Evolutionary conservation across 1,284 basidiomycete genomes (phyloP).

Genomic region (Boletellus deceptivus): DNA sequence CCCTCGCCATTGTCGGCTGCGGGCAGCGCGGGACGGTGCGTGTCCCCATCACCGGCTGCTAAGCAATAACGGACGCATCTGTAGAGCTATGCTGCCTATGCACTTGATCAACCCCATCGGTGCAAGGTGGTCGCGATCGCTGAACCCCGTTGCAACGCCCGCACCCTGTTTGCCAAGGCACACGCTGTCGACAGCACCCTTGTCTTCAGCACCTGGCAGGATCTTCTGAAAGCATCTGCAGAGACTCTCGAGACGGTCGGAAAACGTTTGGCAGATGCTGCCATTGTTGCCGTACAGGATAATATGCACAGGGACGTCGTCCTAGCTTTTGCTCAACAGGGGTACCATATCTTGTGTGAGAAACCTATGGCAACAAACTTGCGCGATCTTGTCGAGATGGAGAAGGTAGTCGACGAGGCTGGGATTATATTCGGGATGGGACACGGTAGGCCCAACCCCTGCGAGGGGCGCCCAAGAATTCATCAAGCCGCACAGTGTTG

Average conservation of each 20-base stretch:
- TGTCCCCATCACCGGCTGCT: not conserved
- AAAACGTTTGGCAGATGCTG: slow-evolving; percentile 74
- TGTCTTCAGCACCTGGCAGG: slow-evolving; percentile 71
- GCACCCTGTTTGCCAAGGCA: slow-evolving; percentile 50
- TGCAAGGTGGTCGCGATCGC: slow-evolving; percentile 81
- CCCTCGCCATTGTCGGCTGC: slow-evolving; percentile 66
- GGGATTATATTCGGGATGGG: slow-evolving; percentile 81
- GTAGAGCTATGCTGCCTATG: slow-evolving; percentile 70
- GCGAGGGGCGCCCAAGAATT: not conserved
- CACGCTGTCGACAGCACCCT: slow-evolving; percentile 63
- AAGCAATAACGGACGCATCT: not conserved
- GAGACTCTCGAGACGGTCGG: slow-evolving; percentile 61
- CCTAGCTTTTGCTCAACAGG: slow-evolving; percentile 70
- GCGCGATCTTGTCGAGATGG: slow-evolving; percentile 73
- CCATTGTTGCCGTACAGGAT: slow-evolving; percentile 77
- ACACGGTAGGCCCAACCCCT: slow-evolving; percentile 53
- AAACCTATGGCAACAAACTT: slow-evolving; percentile 84
- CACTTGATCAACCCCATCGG: slow-evolving; percentile 53
- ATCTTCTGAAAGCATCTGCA: slow-evolving; percentile 64
- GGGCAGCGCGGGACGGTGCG: slow-evolving; percentile 75
- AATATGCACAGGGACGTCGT: slow-evolving; percentile 73
- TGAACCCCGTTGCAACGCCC: slow-evolving; percentile 73
- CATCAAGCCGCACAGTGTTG: slow-evolving; percentile 55
- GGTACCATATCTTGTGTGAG: slow-evolving; percentile 86
- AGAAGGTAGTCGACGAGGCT: slow-evolving; percentile 63